These are phyloP conservation scores for Pyrrhoderma noxium DNA, from an alignment of 1,284 basidiomycete species.

Conservation along the genomic window DNA sequence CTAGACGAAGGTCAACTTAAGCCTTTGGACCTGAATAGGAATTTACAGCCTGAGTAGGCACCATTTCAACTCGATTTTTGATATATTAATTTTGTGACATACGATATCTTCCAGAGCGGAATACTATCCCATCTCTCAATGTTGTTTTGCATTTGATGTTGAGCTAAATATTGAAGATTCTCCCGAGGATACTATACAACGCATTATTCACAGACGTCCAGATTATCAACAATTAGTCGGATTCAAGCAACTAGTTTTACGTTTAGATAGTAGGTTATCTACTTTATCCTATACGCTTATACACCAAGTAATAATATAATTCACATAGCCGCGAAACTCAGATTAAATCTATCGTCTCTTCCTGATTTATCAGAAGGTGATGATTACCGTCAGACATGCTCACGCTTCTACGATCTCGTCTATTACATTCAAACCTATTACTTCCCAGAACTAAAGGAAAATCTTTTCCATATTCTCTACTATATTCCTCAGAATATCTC, in stretches of 20 bases:
- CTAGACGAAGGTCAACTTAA: conserved; percentile 13
- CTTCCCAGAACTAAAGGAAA: conserved; percentile 23
- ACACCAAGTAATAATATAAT: background rate
- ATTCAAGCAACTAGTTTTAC: conserved; percentile 27
- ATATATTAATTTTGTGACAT: background rate
- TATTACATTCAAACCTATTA: conserved; percentile 28
- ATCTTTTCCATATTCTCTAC: conserved; percentile 27
- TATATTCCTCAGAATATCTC: conserved; percentile 23
- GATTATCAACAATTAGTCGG: conserved; percentile 18
- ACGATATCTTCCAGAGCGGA: background rate
- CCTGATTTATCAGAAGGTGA: conserved; percentile 21
- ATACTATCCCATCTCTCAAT: conserved; percentile 21
- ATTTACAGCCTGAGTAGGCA: conserved; percentile 13
- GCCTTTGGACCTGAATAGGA: conserved; percentile 10
- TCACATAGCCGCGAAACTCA: conserved; percentile 15
- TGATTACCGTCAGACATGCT: conserved; percentile 24
- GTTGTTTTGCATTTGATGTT: conserved; percentile 30
- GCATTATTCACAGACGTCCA: conserved; percentile 21
- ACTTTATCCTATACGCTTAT: background rate
- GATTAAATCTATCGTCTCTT: conserved; percentile 7
- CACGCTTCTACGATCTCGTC: conserved; percentile 25
- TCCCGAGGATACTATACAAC: conserved; percentile 11
- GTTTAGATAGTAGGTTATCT: conserved; percentile 25
- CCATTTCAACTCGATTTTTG: background rate
- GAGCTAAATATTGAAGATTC: conserved; percentile 25